phyloP scores from a whole-genome alignment of 805 yeast species.

The Yamadazyma sp. region DNA sequence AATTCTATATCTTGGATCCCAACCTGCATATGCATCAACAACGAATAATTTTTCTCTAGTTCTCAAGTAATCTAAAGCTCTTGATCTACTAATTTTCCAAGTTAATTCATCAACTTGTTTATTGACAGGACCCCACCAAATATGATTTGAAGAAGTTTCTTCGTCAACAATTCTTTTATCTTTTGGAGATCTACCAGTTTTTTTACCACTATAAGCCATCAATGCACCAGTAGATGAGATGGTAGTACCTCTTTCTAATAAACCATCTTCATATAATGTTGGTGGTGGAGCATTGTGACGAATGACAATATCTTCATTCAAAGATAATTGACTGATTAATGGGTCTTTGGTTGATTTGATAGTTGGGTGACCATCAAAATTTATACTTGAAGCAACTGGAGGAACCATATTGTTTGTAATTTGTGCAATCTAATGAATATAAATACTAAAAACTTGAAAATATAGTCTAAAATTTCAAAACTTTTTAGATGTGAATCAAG shows the following conservation, averaged over 20 bases:
- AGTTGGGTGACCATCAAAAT: slow-evolving; percentile 38
- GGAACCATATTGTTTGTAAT: slow-evolving; percentile 31
- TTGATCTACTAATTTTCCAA: slow-evolving; percentile 92
- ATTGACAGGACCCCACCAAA: slow-evolving; percentile 99
- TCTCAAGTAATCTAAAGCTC: slow-evolving; percentile 95
- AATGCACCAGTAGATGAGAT: slow-evolving; percentile 91
- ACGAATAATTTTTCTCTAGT: slow-evolving; percentile 92
- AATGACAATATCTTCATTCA: slow-evolving; percentile 60
- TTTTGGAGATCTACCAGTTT: slow-evolving; percentile 98
- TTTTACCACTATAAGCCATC: slow-evolving; percentile 91
- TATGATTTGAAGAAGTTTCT: slow-evolving; percentile 72
- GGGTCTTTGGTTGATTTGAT: slow-evolving; percentile 41
- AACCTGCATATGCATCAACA: slow-evolving; percentile 96
- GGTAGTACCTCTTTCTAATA: slow-evolving; percentile 85
- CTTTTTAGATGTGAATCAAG: neutral
- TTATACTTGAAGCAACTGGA: slow-evolving; percentile 44
- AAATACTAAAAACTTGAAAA: neutral
- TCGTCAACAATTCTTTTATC: slow-evolving; percentile 98
- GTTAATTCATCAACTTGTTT: slow-evolving; percentile 90
- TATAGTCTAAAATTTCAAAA: neutral
- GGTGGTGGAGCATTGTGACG: slow-evolving; percentile 95
- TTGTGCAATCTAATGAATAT: neutral
- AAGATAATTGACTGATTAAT: slow-evolving; percentile 38
- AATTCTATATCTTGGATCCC: slow-evolving; percentile 98
- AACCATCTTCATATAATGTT: slow-evolving; percentile 89